Evolutionary conservation across 495 filamentous ascomycete species (phyloP).

Genomic region (Tuber magnatum): DNA sequence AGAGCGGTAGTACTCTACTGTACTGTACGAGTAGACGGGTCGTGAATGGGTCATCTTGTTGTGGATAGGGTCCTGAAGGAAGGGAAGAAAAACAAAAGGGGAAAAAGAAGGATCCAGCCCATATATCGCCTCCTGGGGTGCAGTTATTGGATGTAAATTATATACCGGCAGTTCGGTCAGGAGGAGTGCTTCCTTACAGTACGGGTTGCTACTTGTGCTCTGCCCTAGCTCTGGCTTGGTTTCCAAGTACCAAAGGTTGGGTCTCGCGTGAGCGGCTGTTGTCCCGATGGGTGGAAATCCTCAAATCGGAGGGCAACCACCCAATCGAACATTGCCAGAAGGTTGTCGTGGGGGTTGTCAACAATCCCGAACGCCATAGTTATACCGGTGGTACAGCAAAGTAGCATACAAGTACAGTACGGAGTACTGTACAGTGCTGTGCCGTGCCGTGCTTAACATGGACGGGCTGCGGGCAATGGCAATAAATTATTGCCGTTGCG

Average conservation of each 20-base stretch:
- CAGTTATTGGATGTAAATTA: neutral
- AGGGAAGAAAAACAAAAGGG: neutral
- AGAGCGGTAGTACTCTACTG: neutral
- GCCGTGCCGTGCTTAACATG: neutral
- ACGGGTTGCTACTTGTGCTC: too few species aligned
- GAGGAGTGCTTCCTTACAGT: neutral
- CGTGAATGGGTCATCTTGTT: neutral
- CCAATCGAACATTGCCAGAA: conserved; percentile 28
- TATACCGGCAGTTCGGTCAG: neutral
- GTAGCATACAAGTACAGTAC: too few species aligned
- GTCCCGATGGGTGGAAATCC: conserved; percentile 19
- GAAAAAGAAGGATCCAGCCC: neutral
- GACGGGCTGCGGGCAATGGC: neutral
- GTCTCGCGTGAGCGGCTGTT: conserved; percentile 19
- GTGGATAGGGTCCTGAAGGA: neutral
- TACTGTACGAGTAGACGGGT: too few species aligned
- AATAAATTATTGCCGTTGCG: neutral
- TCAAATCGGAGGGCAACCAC: conserved; percentile 13
- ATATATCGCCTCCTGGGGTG: neutral
- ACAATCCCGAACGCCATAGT: conserved; percentile 2
- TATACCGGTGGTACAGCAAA: too few species aligned
- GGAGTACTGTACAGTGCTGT: too few species aligned
- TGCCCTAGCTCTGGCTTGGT: neutral
- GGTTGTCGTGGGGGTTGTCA: conserved; percentile 25
- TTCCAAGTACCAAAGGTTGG: neutral